These are phyloP conservation scores for Didymella exigua DNA, from an alignment of 2,329 filamentous ascomycete species.

Conservation along the genomic window DNA sequence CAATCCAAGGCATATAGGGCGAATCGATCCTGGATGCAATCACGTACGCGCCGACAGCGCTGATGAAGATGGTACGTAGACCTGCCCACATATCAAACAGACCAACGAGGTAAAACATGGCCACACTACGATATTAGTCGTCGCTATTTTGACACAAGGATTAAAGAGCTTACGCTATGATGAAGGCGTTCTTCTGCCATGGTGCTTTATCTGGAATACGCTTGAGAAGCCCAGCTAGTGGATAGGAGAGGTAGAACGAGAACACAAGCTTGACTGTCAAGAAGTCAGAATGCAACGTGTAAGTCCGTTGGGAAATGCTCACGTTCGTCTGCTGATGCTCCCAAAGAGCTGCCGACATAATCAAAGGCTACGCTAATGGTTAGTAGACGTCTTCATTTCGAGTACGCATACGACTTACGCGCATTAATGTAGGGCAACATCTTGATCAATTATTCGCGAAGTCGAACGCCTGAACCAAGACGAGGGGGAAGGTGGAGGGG, in stretches of 20 bases:
- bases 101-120: constrained; percentile 89
- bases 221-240: constrained; percentile 85
- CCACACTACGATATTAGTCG: constrained; percentile 60
- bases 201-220: constrained; percentile 85
- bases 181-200: constrained; percentile 85
- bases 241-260: constrained; percentile 90
- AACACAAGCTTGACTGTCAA: constrained; percentile 87
- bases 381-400: constrained; percentile 7
- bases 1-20: constrained; percentile 97
- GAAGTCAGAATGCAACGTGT: constrained; percentile 18
- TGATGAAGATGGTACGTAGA: constrained; percentile 77
- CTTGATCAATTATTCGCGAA: constrained; percentile 9
- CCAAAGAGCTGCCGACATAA: constrained; percentile 62
- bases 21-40: constrained; percentile 85
- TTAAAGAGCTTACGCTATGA: constrained; percentile 67
- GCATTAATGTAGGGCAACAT: constrained; percentile 71
- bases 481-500: background rate
- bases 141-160: background rate
- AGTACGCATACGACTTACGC: constrained; percentile 53
- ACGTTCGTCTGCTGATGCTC: constrained; percentile 70
- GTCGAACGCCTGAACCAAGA: background rate
- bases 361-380: constrained; percentile 59
- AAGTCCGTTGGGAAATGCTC: constrained; percentile 31
- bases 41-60: constrained; percentile 77
- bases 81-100: constrained; percentile 93